Percentiles rank a stretch among this genome's conserved stretches.
Conservation (phyloP, 352 stramenopile genomes). For the Globisporangium uncinulatum region DNA sequence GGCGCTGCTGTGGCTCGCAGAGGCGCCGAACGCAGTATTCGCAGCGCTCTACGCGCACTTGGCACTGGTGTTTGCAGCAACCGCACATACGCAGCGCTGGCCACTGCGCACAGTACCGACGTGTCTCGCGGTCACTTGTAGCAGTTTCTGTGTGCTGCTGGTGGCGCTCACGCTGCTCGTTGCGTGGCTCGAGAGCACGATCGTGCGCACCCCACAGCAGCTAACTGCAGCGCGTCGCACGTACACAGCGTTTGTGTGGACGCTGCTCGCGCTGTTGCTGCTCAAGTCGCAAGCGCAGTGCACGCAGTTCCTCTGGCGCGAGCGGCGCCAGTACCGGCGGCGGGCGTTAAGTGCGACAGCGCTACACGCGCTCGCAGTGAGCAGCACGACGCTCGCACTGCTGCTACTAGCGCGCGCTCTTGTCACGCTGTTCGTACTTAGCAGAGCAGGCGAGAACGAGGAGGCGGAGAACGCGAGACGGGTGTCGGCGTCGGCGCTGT, state of each 20-base stretch:
- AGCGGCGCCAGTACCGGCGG: constrained; percentile 7
- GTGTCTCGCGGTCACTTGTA: background rate
- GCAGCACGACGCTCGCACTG: constrained; percentile 4
- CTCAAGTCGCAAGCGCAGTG: constrained; percentile 15
- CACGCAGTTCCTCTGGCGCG: constrained; percentile 12
- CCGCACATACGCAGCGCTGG: background rate
- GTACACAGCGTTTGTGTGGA: constrained; percentile 10
- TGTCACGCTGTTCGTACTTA: background rate
- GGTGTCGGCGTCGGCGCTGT: background rate
- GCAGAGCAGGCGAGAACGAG: background rate
- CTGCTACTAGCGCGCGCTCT: constrained; percentile 2
- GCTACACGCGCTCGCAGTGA: constrained; percentile 9
- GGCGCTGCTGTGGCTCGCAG: constrained; percentile 1
- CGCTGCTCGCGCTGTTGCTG: constrained; percentile 7
- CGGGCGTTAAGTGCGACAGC: background rate
- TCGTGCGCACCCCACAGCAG: too few relatives aligned
- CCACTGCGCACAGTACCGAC: background rate
- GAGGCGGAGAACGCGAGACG: too few relatives aligned
- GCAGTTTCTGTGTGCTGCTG: constrained; percentile 4
- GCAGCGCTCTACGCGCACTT: constrained; percentile 1
- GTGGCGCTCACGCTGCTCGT: constrained; percentile 5
- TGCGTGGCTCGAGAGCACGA: background rate
- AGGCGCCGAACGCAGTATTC: background rate
- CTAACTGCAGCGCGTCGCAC: background rate
- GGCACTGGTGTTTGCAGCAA: background rate